Conservation (phyloP, 2,329 filamentous ascomycete species). For the Sporothrix phasma region DNA sequence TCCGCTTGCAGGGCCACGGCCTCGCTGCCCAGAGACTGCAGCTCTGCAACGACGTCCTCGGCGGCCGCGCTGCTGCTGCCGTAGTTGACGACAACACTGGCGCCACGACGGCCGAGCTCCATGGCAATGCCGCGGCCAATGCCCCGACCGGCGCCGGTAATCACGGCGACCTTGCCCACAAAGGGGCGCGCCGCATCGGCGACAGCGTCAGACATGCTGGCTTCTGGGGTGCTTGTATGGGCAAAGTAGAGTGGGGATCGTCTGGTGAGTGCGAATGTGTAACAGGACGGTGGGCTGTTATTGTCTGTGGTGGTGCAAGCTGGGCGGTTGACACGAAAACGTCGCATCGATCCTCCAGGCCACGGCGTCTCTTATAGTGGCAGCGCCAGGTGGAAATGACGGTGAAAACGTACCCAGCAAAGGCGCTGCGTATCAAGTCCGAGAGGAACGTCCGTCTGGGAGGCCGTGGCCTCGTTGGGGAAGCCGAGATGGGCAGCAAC, state of each 20-base stretch:
- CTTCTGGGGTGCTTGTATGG: not conserved
- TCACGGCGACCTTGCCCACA: constrained; percentile 45
- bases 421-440: not conserved
- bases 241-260: not conserved
- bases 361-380: constrained; percentile 1
- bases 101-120: constrained; percentile 56
- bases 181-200: constrained; percentile 23
- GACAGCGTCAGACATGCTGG: not conserved
- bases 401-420: not conserved
- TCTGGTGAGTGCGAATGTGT: not conserved
- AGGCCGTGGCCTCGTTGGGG: constrained; percentile 11
- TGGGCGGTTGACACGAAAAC: not conserved
- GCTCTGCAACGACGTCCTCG: constrained; percentile 44
- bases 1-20: constrained; percentile 54
- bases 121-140: constrained; percentile 58
- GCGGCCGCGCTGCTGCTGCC: constrained; percentile 45
- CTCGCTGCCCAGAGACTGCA: constrained; percentile 46
- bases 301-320: not conserved
- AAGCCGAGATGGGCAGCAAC: constrained; percentile 5
- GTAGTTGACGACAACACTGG: constrained; percentile 59
- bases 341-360: not conserved
- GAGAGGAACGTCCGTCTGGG: constrained; percentile 10
- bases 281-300: not conserved
- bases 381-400: not conserved
- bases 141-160: constrained; percentile 56